A percentile compares a stretch with the other conserved stretches of the same genome.
Evolutionary conservation across 23 red algal species (phyloP).

Genomic region (Porphyridium purpureum): DNA sequence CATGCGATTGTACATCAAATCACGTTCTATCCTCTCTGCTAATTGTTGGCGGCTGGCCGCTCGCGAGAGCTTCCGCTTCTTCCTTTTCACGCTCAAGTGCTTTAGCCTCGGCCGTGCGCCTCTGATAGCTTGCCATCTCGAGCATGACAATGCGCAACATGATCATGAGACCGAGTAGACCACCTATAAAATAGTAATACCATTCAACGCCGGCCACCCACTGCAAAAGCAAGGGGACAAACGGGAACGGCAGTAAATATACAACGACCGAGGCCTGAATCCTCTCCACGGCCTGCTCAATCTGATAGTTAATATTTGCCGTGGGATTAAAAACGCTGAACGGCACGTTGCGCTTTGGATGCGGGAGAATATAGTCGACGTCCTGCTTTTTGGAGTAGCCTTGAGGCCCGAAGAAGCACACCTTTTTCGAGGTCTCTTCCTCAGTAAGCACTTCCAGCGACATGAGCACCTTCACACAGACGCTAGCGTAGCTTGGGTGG

Average conservation of each 20-base stretch:
- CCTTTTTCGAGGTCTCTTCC: slow-evolving; percentile 44
- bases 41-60: too few relatives aligned
- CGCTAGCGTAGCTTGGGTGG: slow-evolving; percentile 50
- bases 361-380: slow-evolving; percentile 48
- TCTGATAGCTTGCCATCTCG: too few relatives aligned
- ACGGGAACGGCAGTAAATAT: slow-evolving; percentile 50
- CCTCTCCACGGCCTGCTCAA: slow-evolving; percentile 20
- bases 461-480: slow-evolving; percentile 30
- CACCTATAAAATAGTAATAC: too few relatives aligned
- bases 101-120: too few relatives aligned
- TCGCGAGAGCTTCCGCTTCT: too few relatives aligned
- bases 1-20: too few relatives aligned
- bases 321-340: slow-evolving; percentile 56
- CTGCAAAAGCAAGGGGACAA: slow-evolving; percentile 49
- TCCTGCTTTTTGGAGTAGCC: slow-evolving; percentile 25
- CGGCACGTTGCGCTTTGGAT: slow-evolving; percentile 35
- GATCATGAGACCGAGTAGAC: too few relatives aligned
- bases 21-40: too few relatives aligned
- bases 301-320: slow-evolving; percentile 46
- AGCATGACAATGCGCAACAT: too few relatives aligned
- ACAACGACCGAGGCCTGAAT: slow-evolving; percentile 24
- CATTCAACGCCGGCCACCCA: too few relatives aligned
- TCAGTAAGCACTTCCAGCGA: slow-evolving; percentile 38
- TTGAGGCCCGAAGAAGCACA: slow-evolving; percentile 30
- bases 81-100: too few relatives aligned